Conservation (phyloP, 495 filamentous ascomycete genomes). For the Corynascus novoguineensis region DNA sequence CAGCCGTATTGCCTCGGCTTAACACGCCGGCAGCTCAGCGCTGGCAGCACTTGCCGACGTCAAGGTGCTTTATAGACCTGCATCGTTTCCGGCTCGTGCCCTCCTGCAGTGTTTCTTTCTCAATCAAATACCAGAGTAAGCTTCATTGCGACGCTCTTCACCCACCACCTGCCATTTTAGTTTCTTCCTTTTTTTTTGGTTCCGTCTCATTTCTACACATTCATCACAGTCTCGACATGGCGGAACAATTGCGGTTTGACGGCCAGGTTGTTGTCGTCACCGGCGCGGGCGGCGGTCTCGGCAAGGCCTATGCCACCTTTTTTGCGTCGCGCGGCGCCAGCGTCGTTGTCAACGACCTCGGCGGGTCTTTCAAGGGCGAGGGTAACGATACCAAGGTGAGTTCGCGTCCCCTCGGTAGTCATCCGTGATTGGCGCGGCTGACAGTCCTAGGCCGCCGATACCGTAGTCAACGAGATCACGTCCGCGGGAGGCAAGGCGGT, state of each 20-base stretch:
- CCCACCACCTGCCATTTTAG: too few relatives aligned
- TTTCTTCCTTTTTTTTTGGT: neutral
- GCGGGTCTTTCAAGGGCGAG: conserved; percentile 90
- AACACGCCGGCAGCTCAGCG: conserved; percentile 17
- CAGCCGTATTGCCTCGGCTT: conserved; percentile 25
- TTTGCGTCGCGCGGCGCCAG: conserved; percentile 89
- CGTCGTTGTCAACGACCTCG: conserved; percentile 96
- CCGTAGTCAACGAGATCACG: conserved; percentile 91
- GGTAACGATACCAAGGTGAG: conserved; percentile 78
- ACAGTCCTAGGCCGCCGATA: conserved; percentile 71
- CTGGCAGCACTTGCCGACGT: conserved; percentile 17
- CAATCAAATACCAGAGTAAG: neutral
- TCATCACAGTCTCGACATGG: conserved; percentile 47
- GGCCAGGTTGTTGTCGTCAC: conserved; percentile 96
- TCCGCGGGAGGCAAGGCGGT: conserved; percentile 91
- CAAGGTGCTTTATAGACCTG: conserved; percentile 15
- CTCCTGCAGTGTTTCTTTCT: neutral
- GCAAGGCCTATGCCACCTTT: conserved; percentile 87
- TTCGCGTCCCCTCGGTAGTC: neutral
- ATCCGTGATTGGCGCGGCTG: neutral
- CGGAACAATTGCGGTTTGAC: conserved; percentile 79
- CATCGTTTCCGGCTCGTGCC: conserved; percentile 9
- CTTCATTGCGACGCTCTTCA: conserved; percentile 1
- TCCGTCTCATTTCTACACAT: conserved; percentile 7
- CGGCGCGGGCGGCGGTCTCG: conserved; percentile 90